Conservation (phyloP, 2,329 filamentous ascomycete genomes). For the Alternaria arborescens region DNA sequence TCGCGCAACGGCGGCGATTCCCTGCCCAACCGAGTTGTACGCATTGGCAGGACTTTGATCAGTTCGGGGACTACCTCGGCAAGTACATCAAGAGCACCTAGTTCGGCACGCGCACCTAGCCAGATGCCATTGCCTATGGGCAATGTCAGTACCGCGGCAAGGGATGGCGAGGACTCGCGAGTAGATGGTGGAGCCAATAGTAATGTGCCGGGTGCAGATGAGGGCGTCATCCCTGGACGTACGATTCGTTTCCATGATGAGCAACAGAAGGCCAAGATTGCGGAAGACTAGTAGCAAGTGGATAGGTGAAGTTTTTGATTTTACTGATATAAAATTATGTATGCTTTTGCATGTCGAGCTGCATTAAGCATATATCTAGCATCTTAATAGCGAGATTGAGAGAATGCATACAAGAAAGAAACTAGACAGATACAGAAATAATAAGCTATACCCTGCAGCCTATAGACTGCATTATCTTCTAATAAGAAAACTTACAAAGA, state of each 20-base stretch:
- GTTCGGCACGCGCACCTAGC: neutral
- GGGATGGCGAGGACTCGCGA: neutral
- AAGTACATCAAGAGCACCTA: slow-evolving; percentile 6
- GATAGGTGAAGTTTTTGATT: neutral
- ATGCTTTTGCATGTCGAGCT: neutral
- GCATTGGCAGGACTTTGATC: slow-evolving; percentile 49
- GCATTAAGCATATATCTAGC: neutral
- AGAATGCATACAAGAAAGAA: no score
- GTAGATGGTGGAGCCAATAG: neutral
- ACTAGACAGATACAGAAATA: no score
- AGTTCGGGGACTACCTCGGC: slow-evolving; percentile 25
- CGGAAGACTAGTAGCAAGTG: neutral
- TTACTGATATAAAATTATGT: neutral
- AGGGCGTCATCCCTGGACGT: slow-evolving; percentile 23
- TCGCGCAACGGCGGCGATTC: slow-evolving; percentile 30
- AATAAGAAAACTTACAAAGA: no score
- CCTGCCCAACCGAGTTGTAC: slow-evolving; percentile 41
- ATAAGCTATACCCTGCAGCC: no score
- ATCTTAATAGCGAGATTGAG: neutral
- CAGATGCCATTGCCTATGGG: neutral
- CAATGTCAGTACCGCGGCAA: neutral
- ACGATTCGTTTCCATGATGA: slow-evolving; percentile 46
- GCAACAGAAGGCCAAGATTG: neutral
- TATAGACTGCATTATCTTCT: no score
- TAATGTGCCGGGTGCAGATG: neutral